Base-by-base conservation (phyloP, 23 red algal genomes). In the Gracilaria domingensis region DNA sequence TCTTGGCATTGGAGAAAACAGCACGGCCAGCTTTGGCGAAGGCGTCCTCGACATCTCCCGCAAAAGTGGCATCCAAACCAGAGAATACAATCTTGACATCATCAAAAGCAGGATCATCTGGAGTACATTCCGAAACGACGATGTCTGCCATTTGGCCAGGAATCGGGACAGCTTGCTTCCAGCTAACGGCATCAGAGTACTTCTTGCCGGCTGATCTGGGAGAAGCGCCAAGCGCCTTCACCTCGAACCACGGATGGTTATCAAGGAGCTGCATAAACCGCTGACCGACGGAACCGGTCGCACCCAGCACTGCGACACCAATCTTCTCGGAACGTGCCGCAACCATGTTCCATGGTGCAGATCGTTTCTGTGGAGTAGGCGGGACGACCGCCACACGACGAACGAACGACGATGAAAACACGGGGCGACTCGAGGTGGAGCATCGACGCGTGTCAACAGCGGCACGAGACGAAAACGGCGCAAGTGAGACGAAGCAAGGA, bases 1-100 rank as follows among this genome's bases (percentile, higher is more conserved):
- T 94, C 89, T 95, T 98, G 4, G 97, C 97, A 47, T 98, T 98
- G n/a, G 93, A 95, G 66, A 98, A 98, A 20, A 98, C 97, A 4
- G 97, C 97, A 51, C 82, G 85, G 34, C 93, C 97, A 14, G 89
- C 36, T 1, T 59, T 75, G 30, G 97, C 97, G 84, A 98, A 98
- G 55, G 53, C 80, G 20, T 95, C 93, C 72, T 98, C 97, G 30
- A 98, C 89, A 24, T 95, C 93, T 13, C 93, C 93, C 16, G 97
- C 97, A 37, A 94, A 79, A 26, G 73, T 32, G 51, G 87, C 77
- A 72, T 96, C 94, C 71, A 98, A 32, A 14, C 97, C 97, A 2
- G 89, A 94, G 88, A 98, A 98, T 18, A 98, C 91, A 34, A 98
- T 75, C 35, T 78, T 66, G 28, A 91, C 88, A 64, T 94, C 97